Evolutionary conservation across 78 protist species (phyloP).

Genomic region (Dictyostelium firmibasis): DNA sequence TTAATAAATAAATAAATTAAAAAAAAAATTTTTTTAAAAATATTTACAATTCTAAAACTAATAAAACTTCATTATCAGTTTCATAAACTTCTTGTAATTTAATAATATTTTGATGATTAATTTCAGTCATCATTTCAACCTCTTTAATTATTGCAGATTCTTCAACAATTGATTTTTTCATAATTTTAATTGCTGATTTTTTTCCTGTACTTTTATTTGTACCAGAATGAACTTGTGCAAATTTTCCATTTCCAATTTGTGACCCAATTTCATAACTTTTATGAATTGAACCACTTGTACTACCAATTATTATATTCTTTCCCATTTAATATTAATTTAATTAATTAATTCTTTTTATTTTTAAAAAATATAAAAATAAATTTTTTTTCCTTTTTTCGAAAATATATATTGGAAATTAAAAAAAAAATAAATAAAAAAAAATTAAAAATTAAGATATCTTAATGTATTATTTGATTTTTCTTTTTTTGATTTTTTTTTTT

Average conservation of each 20-base stretch:
- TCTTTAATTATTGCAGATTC: conserved; percentile 67
- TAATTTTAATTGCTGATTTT: conserved; percentile 70
- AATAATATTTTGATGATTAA: conserved; percentile 65
- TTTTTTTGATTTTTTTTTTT: too few species aligned
- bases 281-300: neutral
- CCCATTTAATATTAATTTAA: neutral
- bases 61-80: conserved; percentile 31
- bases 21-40: neutral
- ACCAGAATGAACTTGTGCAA: conserved; percentile 67
- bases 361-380: neutral
- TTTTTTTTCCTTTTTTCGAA: neutral
- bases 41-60: conserved; percentile 78
- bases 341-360: neutral
- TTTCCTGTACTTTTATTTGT: conserved; percentile 58
- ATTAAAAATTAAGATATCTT: too few species aligned
- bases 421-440: too few species aligned
- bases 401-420: too few species aligned
- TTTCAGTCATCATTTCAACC: conserved; percentile 74
- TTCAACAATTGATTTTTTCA: conserved; percentile 56
- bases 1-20: neutral
- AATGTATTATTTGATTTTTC: neutral
- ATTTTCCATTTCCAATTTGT: conserved; percentile 76
- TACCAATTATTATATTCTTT: conserved; percentile 1
- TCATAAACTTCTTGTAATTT: conserved; percentile 69
- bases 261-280: conserved; percentile 51